Conservation (phyloP, 768 basidiomycete genomes). For the Phlegmacium glaucopus region DNA sequence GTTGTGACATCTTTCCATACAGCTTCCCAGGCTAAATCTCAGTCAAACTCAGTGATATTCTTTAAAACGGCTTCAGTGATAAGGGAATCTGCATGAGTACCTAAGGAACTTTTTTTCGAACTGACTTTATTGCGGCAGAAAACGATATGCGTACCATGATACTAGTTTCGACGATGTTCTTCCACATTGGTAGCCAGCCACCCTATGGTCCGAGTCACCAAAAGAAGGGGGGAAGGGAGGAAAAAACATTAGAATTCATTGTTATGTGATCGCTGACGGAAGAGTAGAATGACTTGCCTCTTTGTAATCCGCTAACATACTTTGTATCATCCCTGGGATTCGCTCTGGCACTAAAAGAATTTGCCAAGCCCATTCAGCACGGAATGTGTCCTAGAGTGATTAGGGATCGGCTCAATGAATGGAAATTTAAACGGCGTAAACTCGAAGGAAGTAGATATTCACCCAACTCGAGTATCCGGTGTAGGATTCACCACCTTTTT, state of each 20-base stretch:
- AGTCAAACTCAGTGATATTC: constrained; percentile 61
- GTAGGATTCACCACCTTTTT: constrained; percentile 55
- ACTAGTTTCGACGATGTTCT: constrained; percentile 83
- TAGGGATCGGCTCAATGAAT: neutral
- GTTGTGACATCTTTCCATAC: constrained; percentile 72
- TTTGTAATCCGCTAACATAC: constrained; percentile 77
- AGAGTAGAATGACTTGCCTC: constrained; percentile 40
- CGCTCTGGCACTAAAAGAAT: constrained; percentile 76
- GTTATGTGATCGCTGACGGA: too few species aligned
- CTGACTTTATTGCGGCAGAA: too few species aligned
- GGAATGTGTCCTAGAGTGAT: constrained; percentile 61
- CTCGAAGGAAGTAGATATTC: constrained; percentile 7
- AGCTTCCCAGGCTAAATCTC: constrained; percentile 65
- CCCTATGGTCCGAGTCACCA: constrained; percentile 34
- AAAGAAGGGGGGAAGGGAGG: neutral
- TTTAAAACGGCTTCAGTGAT: constrained; percentile 71
- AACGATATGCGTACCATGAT: constrained; percentile 55
- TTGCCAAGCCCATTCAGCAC: constrained; percentile 77
- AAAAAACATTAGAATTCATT: too few species aligned
- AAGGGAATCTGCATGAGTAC: constrained; percentile 81
- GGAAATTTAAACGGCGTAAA: neutral
- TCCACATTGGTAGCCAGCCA: constrained; percentile 91
- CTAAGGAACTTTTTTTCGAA: too few species aligned
- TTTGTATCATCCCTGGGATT: constrained; percentile 70
- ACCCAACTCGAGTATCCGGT: constrained; percentile 84